Percentiles rank a stretch among this genome's conserved stretches.
Evolutionary conservation across 371 early-diverging fungal genomes (phyloP).

Genomic region (Rhizopus delemar): DNA sequence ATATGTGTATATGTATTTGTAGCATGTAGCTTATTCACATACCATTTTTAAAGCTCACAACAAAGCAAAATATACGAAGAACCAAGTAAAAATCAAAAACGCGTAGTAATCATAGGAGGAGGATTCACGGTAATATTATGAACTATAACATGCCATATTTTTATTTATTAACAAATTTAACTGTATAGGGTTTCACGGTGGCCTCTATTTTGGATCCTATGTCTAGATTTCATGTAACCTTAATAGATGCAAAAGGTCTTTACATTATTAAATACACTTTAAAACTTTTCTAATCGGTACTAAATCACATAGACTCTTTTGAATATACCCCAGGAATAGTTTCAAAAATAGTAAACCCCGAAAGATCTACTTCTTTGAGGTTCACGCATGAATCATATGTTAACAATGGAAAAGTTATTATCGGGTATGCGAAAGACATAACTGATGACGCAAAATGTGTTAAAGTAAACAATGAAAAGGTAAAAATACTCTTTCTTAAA

Average conservation of each 20-base stretch:
- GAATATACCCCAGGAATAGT: conserved; percentile 50
- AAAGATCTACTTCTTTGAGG: conserved; percentile 30
- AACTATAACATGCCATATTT: no score
- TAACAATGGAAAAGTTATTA: conserved; percentile 44
- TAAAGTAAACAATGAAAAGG: conserved; percentile 32
- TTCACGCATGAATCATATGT: conserved; percentile 45
- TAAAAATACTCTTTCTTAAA: conserved; percentile 2
- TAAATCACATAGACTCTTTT: conserved; percentile 30
- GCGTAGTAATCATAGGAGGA: conserved; percentile 47
- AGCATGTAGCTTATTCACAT: background rate
- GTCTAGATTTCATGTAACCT: conserved; percentile 46
- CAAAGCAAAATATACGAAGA: conserved; percentile 13
- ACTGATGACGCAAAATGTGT: conserved; percentile 30
- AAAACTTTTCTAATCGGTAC: background rate
- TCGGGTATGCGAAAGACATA: conserved; percentile 44
- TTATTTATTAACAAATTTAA: background rate
- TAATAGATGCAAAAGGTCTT: conserved; percentile 52
- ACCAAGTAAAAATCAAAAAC: conserved; percentile 14
- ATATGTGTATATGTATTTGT: background rate
- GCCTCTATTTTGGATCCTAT: conserved; percentile 50
- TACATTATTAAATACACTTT: background rate
- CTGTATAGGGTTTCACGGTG: conserved; percentile 44
- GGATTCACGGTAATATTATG: conserved; percentile 45
- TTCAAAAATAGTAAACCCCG: conserved; percentile 32
- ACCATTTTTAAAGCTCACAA: conserved; percentile 1